Percentiles rank a stretch among this genome's conserved stretches.
phyloP scores from a whole-genome alignment of 1,139 yeast species.

The Pichia sp. region DNA sequence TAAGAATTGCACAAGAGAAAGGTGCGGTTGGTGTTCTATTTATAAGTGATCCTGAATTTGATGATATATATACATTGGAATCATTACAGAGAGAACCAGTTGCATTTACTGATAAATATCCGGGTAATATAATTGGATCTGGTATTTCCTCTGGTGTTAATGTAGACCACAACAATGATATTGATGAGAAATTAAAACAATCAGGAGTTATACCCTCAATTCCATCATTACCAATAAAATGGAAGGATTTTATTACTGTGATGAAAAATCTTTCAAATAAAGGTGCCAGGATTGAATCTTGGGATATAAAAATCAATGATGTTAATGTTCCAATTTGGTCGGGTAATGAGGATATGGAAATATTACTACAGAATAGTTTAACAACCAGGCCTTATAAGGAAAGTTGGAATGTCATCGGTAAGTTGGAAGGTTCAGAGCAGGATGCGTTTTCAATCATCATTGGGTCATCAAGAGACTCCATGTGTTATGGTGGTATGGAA shows the following conservation, averaged over 20 bases:
- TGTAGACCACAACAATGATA: conserved; percentile 16
- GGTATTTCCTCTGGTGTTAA: conserved; percentile 37
- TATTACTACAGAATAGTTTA: conserved; percentile 40
- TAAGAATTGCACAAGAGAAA: conserved; percentile 42
- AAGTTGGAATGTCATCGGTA: conserved; percentile 74
- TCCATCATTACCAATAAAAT: conserved; percentile 72
- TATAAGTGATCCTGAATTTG: conserved; percentile 38
- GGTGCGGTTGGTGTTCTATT: conserved; percentile 55
- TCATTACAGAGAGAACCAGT: conserved; percentile 59
- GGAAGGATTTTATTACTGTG: conserved; percentile 56
- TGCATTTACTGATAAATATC: conserved; percentile 55
- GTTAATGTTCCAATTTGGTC: conserved; percentile 34
- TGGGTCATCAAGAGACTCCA: conserved; percentile 80
- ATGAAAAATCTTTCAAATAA: conserved; percentile 33
- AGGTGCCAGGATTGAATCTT: conserved; percentile 40
- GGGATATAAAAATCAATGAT: conserved; percentile 28
- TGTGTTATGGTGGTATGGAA: conserved; percentile 70
- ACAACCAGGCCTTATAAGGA: conserved; percentile 55
- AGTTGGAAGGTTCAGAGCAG: conserved; percentile 77
- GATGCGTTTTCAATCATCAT: conserved; percentile 64
- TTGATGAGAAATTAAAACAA: conserved; percentile 34
- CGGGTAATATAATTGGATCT: conserved; percentile 78
- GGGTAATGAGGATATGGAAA: conserved; percentile 26
- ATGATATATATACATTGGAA: conserved; percentile 29
- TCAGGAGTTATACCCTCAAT: conserved; percentile 58